Evolutionary conservation across 305 asterid genomes (phyloP).

Genomic region (Striga hermonthica): DNA sequence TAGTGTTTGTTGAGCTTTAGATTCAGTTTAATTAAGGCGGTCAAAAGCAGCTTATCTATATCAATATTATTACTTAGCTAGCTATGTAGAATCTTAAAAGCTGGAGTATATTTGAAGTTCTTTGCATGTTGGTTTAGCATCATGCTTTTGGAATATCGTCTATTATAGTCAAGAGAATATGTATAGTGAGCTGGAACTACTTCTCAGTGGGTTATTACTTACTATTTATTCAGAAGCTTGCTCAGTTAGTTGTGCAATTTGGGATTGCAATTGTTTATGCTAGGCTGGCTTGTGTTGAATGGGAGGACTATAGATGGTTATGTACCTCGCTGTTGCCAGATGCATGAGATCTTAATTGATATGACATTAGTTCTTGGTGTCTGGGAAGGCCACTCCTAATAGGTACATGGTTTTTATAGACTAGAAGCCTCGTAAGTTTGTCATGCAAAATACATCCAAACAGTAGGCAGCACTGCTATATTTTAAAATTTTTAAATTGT

Average conservation of each 20-base stretch:
- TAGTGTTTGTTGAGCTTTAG: no score
- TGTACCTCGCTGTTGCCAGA: constrained; percentile 17
- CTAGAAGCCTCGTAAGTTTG: constrained; percentile 13
- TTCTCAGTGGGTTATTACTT: constrained; percentile 3
- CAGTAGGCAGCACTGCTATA: not conserved
- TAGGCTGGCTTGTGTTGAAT: not conserved
- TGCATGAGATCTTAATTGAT: constrained; percentile 7
- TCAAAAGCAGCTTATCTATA: not conserved
- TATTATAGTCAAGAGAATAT: constrained; percentile 18
- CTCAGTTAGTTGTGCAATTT: constrained; percentile 18
- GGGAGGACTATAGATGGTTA: constrained; percentile 18
- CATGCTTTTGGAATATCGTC: constrained; percentile 16
- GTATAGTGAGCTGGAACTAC: constrained; percentile 12
- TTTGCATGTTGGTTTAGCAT: constrained; percentile 17
- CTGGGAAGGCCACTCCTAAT: constrained; percentile 10
- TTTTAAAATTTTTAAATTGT: no score
- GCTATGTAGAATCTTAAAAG: constrained; percentile 9
- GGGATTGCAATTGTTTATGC: constrained; percentile 1
- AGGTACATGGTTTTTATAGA: constrained; percentile 15
- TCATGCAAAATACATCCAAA: not conserved
- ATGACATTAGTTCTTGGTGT: constrained; percentile 22
- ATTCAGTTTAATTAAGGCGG: no score
- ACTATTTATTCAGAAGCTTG: constrained; percentile 9
- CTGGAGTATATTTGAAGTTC: constrained; percentile 12
- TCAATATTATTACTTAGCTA: not conserved